These are phyloP conservation scores for Jimgerdemannia lactiflua DNA, from an alignment of 192 early-diverging fungal species.

Conservation along the genomic window DNA sequence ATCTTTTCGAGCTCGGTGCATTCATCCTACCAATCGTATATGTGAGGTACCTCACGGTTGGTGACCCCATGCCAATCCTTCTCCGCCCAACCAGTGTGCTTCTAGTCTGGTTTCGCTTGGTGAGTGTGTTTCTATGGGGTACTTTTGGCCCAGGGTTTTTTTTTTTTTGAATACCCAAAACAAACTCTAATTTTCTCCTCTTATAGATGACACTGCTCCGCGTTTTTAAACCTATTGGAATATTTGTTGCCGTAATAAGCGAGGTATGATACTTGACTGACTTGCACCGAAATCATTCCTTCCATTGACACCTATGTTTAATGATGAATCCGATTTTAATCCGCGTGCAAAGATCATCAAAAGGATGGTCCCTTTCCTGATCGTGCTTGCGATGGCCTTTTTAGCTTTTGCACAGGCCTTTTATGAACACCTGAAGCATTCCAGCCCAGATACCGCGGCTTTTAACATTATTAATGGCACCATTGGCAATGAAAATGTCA, in stretches of 20 bases:
- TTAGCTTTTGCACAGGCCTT: background rate
- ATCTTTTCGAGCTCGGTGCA: background rate
- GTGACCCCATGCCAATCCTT: background rate
- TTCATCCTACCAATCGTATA: background rate
- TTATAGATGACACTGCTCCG: background rate
- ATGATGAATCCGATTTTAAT: background rate
- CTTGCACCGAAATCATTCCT: background rate
- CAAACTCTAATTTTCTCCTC: background rate
- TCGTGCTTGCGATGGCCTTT: background rate
- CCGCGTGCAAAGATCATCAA: background rate
- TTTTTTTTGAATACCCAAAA: background rate
- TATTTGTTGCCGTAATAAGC: background rate
- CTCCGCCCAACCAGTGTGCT: background rate
- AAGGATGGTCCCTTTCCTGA: background rate
- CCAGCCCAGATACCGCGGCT: background rate
- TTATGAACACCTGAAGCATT: background rate
- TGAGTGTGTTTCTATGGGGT: background rate
- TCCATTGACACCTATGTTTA: background rate
- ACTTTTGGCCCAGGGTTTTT: no score
- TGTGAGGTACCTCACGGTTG: background rate
- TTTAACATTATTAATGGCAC: background rate
- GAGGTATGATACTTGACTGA: background rate
- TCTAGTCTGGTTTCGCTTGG: background rate
- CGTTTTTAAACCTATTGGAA: background rate
- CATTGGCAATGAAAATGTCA: background rate